Percentiles rank a stretch among this genome's conserved stretches.
These are phyloP conservation scores for Bolboschoenoplectus hybrid DNA, from an alignment of 202 grass and related monocot species.

Conservation along the genomic window DNA sequence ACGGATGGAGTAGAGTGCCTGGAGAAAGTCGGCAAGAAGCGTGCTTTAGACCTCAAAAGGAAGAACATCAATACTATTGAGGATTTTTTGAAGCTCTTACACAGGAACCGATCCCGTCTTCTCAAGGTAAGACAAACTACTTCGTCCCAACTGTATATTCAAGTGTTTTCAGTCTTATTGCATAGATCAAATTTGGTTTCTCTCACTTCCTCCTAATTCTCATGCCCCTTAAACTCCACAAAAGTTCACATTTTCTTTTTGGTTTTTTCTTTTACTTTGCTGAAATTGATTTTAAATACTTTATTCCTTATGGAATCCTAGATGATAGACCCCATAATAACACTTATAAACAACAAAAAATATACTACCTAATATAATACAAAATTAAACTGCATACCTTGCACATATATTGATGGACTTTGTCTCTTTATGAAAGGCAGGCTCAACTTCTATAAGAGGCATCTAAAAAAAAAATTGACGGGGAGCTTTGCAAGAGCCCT, in stretches of 20 bases:
- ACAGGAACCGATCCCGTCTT: not conserved
- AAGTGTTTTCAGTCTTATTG: not conserved
- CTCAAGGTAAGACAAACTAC: constrained; percentile 23
- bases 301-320: not conserved
- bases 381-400: not conserved
- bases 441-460: too few species aligned
- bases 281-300: not conserved
- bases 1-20: constrained; percentile 11
- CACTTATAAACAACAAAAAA: not conserved
- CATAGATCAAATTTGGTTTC: not conserved
- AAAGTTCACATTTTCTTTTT: not conserved
- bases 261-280: not conserved
- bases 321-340: not conserved
- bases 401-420: not conserved
- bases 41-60: not conserved
- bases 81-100: constrained; percentile 8
- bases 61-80: not conserved
- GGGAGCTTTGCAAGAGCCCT: too few species aligned
- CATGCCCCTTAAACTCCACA: not conserved
- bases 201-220: not conserved
- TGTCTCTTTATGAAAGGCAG: not conserved
- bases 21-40: constrained; percentile 20
- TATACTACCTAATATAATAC: not conserved
- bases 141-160: not conserved
- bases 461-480: too few species aligned